Base-by-base conservation (phyloP, 164 flowering plant species). In the Houttuynia cordata region DNA sequence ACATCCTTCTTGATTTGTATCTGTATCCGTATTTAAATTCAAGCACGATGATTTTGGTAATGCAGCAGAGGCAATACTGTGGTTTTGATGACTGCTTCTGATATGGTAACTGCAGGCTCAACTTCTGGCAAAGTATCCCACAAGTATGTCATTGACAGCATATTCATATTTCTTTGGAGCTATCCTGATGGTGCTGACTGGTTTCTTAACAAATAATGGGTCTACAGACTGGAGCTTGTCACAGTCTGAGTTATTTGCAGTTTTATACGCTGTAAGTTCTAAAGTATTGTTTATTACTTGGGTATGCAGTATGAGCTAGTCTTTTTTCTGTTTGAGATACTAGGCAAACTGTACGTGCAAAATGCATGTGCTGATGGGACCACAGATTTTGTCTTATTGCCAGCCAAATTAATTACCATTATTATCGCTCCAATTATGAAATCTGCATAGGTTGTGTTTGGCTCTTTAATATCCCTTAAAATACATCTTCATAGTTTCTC, bases 81-180 rank as follows among this genome's bases (percentile, higher is more conserved):
- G 17, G 14, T 45, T 45, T 45, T 17, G 14, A 7, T 12, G 17
- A 45, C 7, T 45, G 49, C 13, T 45, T 45, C 14, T 45, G 60
- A 64, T 47, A 22, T 47, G 37, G 59, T 51, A 49, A 13, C 69
- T 78, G 51, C 91, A 93, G 99, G 97, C 95, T 73, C 91, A 91
- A 39, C 60, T 93, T 77, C 72, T 91, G 63, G 69, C 64, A 40
- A 88, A 75, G 70, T 94, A 94, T 75, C 97, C 97, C 8, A 85
- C 93, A 64, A 84, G 81, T 70, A 62, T 94, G 59, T 86, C 99
- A n/a, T 79, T 94, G 67, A 88, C 99, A 47, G 97, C 99, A 62
- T 88, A 75, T 73, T 86, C 97, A 8, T 91, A 94, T 73, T 75
- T 78, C 50, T 91, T 91, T 69, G 99, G 97, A 64, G 81, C 86